Evolutionary conservation across 371 early-diverging fungal genomes (phyloP).

Genomic region (Gilbertella persicaria): DNA sequence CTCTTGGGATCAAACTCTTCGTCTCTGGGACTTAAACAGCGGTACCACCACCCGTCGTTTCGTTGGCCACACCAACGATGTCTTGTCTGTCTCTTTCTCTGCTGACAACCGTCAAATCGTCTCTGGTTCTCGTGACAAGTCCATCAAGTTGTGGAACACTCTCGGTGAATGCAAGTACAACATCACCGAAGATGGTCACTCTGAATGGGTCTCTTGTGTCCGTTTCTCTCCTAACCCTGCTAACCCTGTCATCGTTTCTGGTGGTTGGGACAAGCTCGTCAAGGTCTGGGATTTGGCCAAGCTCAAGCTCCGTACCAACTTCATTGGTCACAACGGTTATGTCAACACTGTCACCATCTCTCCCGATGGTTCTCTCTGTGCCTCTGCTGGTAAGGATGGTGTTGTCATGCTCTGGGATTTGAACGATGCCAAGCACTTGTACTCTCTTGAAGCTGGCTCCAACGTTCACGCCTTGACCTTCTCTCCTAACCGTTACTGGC

Average conservation of each 20-base stretch:
- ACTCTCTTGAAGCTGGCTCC: conserved; percentile 94
- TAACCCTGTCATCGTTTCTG: conserved; percentile 93
- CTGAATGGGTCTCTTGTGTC: conserved; percentile 96
- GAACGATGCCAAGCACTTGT: conserved; percentile 97
- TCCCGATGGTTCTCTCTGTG: conserved; percentile 98
- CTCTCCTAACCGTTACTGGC: conserved; percentile 99
- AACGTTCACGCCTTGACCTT: conserved; percentile 94
- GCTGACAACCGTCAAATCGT: conserved; percentile 97
- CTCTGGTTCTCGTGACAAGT: conserved; percentile 94
- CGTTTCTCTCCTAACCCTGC: conserved; percentile 96
- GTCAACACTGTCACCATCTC: conserved; percentile 96
- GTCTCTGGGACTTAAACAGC: conserved; percentile 93
- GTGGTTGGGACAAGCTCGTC: conserved; percentile 98
- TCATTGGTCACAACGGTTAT: conserved; percentile 96
- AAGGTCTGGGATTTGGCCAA: conserved; percentile 98
- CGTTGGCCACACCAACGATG: conserved; percentile 94
- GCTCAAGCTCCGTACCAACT: conserved; percentile 96
- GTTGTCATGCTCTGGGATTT: conserved; percentile 98
- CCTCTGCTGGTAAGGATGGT: conserved; percentile 98
- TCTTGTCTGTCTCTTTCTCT: conserved; percentile 95
- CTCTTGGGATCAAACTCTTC: conserved; percentile 97
- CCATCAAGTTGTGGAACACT: conserved; percentile 98
- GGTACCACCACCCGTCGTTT: conserved; percentile 90
- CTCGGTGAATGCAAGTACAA: conserved; percentile 97
- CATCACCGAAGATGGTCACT: conserved; percentile 89